Conservation (phyloP, 164 flowering plant genomes). For the Taxillus chinensis region DNA sequence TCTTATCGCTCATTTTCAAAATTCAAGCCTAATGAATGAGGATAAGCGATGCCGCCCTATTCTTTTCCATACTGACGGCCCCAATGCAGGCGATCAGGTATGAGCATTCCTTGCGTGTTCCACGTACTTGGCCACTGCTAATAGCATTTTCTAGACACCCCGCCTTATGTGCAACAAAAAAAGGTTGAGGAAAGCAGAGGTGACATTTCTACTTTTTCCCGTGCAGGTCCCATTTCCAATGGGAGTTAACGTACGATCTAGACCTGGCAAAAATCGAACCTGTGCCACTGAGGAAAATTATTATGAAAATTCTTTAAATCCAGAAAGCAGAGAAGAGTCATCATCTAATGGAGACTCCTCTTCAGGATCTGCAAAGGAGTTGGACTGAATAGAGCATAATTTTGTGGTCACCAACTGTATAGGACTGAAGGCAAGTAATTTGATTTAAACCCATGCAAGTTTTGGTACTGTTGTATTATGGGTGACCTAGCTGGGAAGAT, state of each 20-base stretch:
- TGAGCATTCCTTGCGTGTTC: background rate
- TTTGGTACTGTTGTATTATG: background rate
- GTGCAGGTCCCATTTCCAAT: constrained; percentile 52
- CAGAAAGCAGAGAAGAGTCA: constrained; percentile 32
- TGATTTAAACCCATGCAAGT: background rate
- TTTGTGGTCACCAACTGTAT: constrained; percentile 23
- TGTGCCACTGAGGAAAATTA: constrained; percentile 34
- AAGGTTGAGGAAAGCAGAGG: background rate
- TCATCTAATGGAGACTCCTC: constrained; percentile 33
- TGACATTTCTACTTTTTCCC: background rate
- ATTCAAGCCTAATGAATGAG: constrained; percentile 62
- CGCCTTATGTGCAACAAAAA: too few relatives aligned
- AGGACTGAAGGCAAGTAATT: constrained; percentile 9
- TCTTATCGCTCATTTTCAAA: constrained; percentile 57
- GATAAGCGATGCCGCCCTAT: constrained; percentile 61
- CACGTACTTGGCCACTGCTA: background rate
- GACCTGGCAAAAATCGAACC: constrained; percentile 39
- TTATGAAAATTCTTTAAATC: constrained; percentile 36
- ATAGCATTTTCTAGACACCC: too few relatives aligned
- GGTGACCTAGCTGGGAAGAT: background rate
- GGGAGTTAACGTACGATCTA: constrained; percentile 55
- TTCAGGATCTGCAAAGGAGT: constrained; percentile 41
- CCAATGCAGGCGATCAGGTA: constrained; percentile 63
- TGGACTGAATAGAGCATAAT: constrained; percentile 22
- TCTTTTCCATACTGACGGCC: constrained; percentile 51